Conservation (phyloP, 2,329 filamentous ascomycete species). For the Colletotrichum endophyticum region DNA sequence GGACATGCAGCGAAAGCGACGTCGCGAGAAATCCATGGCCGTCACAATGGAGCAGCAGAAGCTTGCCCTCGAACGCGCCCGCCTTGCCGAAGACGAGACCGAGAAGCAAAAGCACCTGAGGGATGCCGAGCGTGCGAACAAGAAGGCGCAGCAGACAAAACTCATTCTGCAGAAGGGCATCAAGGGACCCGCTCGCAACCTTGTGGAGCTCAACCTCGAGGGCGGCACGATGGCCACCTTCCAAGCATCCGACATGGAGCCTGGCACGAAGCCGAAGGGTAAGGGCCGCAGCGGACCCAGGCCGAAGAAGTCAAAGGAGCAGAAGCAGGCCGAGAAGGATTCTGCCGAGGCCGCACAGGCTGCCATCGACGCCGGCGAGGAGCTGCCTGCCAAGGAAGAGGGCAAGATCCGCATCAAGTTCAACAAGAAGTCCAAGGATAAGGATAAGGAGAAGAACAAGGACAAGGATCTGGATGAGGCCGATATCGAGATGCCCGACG, state of each 20-base stretch:
- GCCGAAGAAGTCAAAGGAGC: constrained; percentile 89
- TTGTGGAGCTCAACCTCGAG: constrained; percentile 78
- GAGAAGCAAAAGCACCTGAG: constrained; percentile 82
- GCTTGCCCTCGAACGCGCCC: constrained; percentile 77
- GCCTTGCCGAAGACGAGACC: constrained; percentile 79
- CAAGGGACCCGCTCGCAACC: constrained; percentile 72
- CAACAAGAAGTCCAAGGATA: constrained; percentile 53
- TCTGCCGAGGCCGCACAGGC: constrained; percentile 88
- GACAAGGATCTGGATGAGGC: constrained; percentile 36
- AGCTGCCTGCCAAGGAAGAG: constrained; percentile 67
- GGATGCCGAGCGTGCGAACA: constrained; percentile 87
- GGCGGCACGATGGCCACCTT: constrained; percentile 88
- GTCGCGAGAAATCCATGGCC: constrained; percentile 94
- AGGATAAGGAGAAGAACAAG: constrained; percentile 46
- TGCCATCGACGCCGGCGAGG: constrained; percentile 79
- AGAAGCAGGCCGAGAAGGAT: constrained; percentile 81
- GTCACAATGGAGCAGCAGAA: constrained; percentile 92
- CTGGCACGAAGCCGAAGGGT: constrained; percentile 49
- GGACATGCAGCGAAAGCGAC: constrained; percentile 97
- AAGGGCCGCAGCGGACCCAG: constrained; percentile 67
- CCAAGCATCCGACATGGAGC: constrained; percentile 67
- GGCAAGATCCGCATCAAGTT: constrained; percentile 69
- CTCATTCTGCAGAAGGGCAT: constrained; percentile 85
- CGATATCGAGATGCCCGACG: constrained; percentile 41
- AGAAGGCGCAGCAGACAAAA: constrained; percentile 91